Evolutionary conservation across 768 basidiomycete genomes (phyloP), one percentile per base, ranked within the genome.

Genomic region (Pisolithus marmoratus): DNA sequence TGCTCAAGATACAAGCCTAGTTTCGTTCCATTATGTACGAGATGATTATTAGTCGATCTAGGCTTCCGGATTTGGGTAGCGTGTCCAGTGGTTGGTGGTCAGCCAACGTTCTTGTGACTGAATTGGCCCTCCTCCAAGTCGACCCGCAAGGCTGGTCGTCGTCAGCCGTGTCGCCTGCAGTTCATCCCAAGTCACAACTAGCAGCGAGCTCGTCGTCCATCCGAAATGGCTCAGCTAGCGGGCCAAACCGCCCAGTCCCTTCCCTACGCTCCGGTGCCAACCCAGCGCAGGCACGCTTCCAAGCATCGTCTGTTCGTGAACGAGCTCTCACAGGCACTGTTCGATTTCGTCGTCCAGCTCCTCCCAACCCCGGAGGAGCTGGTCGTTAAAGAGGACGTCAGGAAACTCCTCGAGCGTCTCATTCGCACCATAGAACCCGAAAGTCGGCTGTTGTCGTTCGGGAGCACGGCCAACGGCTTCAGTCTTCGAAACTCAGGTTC

Each of bases 391-490:
- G 94, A 97, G 74, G 91, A 95, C 61, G 94, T 97, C 57, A 77
- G 95, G 62, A 91, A 90, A 69, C 78, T 94, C 61, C 85, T 99
- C 50, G 94, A 99, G 74, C 82, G 90, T 60, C 84, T 99, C 70
- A 95, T 95, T 66, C 82, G 90, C 65, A 94, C 90, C 42, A 90
- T 99, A 71, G 90, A 94, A 67, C 94, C 94, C 41, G 81, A 91
- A 60, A 89, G 89, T 58, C 84, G 90, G 49, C 74, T 99, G 60
- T 71, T 95, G 60, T 92, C 93, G 51, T 99, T 99, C 67, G 95
- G 95, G 31, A 94, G 91, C 65, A 96, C 92, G 36, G 94, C 94
- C 11, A 98, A 97, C 63, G 94, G 94, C 53, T 95, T 98, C 75
- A 94, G 91, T 66, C 81, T 98, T 61, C 81, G 93, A 59, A 96